These are phyloP conservation scores for Luzula sylvatica DNA, from an alignment of 176 grass and related monocot genomes.

Conservation along the genomic window DNA sequence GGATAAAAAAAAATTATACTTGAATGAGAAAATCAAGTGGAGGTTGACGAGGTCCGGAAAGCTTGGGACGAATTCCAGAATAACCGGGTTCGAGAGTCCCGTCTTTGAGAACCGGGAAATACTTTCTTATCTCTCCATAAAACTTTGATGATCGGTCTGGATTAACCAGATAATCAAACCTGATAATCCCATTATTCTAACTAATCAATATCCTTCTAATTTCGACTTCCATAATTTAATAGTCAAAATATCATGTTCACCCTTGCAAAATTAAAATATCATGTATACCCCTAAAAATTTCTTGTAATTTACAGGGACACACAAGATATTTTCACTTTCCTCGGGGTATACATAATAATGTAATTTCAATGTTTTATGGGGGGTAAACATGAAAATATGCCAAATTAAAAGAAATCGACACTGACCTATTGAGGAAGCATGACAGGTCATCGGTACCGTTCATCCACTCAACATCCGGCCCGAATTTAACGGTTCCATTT, in stretches of 20 bases:
- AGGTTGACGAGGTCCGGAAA: conserved; percentile 51
- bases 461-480: conserved; percentile 96
- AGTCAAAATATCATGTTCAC: neutral
- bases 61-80: conserved; percentile 85
- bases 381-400: no score
- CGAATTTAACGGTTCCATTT: conserved; percentile 74
- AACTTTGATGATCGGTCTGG: conserved; percentile 46
- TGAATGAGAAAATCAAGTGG: conserved; percentile 73
- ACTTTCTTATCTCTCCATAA: conserved; percentile 82
- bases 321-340: no score
- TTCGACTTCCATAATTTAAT: neutral
- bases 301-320: no score
- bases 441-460: conserved; percentile 38
- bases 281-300: no score
- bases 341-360: no score
- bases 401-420: neutral
- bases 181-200: conserved; percentile 21
- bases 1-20: conserved; percentile 22
- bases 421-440: conserved; percentile 73
- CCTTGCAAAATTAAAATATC: neutral
- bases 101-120: conserved; percentile 83
- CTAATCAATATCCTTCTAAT: neutral
- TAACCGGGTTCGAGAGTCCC: conserved; percentile 75
- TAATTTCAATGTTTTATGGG: no score
- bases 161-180: conserved; percentile 76